These are phyloP conservation scores for Blastobotrys raffinosifermentans DNA, from an alignment of 1,139 yeast species.

Conservation along the genomic window DNA sequence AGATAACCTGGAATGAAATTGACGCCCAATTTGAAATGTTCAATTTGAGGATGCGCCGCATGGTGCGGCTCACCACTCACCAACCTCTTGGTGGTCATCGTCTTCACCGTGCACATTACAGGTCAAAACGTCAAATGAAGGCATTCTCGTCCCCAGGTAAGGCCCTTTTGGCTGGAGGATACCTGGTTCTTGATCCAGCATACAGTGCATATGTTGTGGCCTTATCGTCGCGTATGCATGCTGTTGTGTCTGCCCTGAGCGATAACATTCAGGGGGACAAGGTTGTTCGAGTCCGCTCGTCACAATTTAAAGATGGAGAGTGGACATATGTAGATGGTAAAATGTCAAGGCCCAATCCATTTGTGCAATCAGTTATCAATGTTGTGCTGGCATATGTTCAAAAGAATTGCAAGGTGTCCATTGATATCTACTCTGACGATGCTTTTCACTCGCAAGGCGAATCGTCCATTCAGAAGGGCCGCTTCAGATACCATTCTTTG, in stretches of 20 bases:
- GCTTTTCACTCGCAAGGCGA: constrained; percentile 78
- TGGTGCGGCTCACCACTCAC: no score
- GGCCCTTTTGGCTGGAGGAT: constrained; percentile 92
- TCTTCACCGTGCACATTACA: no score
- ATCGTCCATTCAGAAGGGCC: constrained; percentile 28
- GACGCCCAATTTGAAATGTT: no score
- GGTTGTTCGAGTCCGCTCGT: constrained; percentile 28
- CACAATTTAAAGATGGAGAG: constrained; percentile 67
- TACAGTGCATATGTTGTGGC: constrained; percentile 82
- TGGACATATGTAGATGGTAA: constrained; percentile 49
- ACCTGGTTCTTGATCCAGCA: constrained; percentile 72
- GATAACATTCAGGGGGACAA: constrained; percentile 47
- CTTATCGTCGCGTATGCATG: constrained; percentile 84
- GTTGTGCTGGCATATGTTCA: constrained; percentile 49
- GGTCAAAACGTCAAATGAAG: constrained; percentile 3
- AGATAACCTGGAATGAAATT: no score
- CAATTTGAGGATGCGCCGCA: no score
- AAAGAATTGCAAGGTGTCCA: constrained; percentile 31
- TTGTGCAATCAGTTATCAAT: constrained; percentile 56
- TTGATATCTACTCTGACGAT: constrained; percentile 76
- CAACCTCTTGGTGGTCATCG: no score
- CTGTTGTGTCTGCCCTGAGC: constrained; percentile 42
- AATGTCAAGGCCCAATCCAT: constrained; percentile 50
- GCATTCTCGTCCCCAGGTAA: constrained; percentile 90
- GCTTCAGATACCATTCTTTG: constrained; percentile 54